Conservation (phyloP, 768 basidiomycete genomes). For the Mrakia blollopis region DNA sequence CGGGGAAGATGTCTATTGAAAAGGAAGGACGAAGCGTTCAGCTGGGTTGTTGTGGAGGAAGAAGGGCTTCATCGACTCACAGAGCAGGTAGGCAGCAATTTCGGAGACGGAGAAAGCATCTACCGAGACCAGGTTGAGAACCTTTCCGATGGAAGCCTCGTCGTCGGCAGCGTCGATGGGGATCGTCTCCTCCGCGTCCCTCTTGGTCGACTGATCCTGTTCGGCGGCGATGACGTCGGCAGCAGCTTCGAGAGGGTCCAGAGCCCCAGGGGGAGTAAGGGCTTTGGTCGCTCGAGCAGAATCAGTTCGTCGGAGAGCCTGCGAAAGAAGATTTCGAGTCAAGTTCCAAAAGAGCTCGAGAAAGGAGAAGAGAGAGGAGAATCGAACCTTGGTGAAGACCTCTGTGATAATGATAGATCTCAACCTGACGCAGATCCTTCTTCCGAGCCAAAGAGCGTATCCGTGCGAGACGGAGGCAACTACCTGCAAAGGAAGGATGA, state of each 20-base stretch:
- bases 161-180: constrained; percentile 33
- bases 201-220: constrained; percentile 23
- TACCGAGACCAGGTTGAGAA: constrained; percentile 42
- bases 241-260: constrained; percentile 1
- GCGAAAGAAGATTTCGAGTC: not conserved
- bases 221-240: constrained; percentile 30
- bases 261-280: not conserved
- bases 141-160: constrained; percentile 40
- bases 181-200: not conserved
- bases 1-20: constrained; percentile 36
- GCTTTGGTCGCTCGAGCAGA: constrained; percentile 40
- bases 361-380: not conserved
- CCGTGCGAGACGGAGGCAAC: constrained; percentile 38
- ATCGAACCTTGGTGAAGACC: constrained; percentile 41
- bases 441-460: constrained; percentile 45
- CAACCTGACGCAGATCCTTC: constrained; percentile 44
- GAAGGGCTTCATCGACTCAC: not conserved
- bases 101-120: constrained; percentile 44
- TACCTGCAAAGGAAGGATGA: no score
- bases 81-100: constrained; percentile 34
- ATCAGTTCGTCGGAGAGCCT: constrained; percentile 46
- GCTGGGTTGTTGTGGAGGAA: not conserved
- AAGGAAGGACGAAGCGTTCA: constrained; percentile 22
- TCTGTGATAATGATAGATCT: constrained; percentile 47
- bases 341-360: not conserved